These are phyloP conservation scores for Monosporascus sp. DNA, from an alignment of 2,329 filamentous ascomycete species.

Conservation along the genomic window DNA sequence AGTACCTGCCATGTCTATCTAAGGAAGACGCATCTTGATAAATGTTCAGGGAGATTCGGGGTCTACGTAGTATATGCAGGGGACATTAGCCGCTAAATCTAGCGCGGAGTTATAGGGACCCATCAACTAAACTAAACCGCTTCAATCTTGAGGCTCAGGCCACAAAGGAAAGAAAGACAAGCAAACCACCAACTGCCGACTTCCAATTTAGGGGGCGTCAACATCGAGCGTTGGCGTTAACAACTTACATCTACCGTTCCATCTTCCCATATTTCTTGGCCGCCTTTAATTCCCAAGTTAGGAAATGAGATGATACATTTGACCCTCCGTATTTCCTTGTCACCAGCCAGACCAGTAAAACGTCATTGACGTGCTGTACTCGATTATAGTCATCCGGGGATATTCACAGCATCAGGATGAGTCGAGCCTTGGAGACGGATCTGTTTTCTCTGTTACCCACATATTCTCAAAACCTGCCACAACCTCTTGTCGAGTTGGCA, in stretches of 20 bases:
- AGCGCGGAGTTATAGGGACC: neutral
- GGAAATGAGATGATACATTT: too few relatives aligned
- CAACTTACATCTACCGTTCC: too few relatives aligned
- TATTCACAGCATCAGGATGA: conserved; percentile 46
- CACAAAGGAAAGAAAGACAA: too few relatives aligned
- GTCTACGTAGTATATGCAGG: neutral
- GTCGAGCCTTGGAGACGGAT: conserved; percentile 66
- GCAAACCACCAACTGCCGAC: too few relatives aligned
- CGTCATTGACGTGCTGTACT: neutral
- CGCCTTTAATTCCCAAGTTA: too few relatives aligned
- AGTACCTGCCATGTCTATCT: too few relatives aligned
- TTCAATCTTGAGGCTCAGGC: too few relatives aligned
- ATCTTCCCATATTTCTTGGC: too few relatives aligned
- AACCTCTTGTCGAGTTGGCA: conserved; percentile 65
- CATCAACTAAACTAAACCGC: neutral
- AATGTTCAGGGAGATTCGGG: neutral
- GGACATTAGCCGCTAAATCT: neutral
- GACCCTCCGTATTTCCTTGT: too few relatives aligned
- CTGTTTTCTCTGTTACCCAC: conserved; percentile 71
- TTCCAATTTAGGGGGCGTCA: too few relatives aligned
- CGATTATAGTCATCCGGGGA: neutral
- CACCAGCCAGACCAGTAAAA: neutral
- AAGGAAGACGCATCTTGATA: too few relatives aligned
- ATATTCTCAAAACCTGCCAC: conserved; percentile 60
- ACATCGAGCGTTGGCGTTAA: too few relatives aligned